A percentile compares a stretch with the other conserved stretches of the same genome.
phyloP scores from a whole-genome alignment of 192 early-diverging fungal genomes.

The Chytriomyces sp. region DNA sequence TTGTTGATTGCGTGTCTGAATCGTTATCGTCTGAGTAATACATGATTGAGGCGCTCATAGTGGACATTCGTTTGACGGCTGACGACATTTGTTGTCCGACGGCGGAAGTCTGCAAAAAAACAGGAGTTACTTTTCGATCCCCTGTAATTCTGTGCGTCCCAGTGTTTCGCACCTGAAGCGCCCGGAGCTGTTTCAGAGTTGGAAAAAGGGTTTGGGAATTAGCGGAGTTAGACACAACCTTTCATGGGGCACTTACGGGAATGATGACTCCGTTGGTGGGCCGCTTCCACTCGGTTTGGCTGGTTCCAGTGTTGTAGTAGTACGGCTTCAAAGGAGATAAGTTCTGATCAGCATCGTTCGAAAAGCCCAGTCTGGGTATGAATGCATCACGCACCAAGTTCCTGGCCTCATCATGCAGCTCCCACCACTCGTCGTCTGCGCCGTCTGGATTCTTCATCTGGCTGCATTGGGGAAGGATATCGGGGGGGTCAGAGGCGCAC shows the following conservation, averaged over 20 bases:
- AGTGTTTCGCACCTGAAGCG: constrained; percentile 48
- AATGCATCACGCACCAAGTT: constrained; percentile 54
- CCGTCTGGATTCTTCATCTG: constrained; percentile 65
- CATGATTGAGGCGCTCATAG: constrained; percentile 24
- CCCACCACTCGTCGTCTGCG: constrained; percentile 96
- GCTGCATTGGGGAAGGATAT: not conserved
- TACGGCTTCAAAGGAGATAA: constrained; percentile 62
- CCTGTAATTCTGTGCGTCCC: not conserved
- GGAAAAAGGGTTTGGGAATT: too few relatives aligned
- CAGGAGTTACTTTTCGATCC: too few relatives aligned
- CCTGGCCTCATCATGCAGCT: constrained; percentile 85
- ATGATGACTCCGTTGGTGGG: constrained; percentile 76
- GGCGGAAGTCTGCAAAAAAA: constrained; percentile 60
- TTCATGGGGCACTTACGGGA: constrained; percentile 55
- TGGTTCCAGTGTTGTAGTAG: constrained; percentile 89
- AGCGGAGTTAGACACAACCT: too few relatives aligned
- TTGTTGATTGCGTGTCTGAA: not conserved
- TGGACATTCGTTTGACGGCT: constrained; percentile 47
- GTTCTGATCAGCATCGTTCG: not conserved
- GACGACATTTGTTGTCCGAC: constrained; percentile 81
- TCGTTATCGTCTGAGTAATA: constrained; percentile 19
- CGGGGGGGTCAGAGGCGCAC: not conserved
- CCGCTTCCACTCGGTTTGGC: constrained; percentile 85
- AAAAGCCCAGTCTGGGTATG: not conserved
- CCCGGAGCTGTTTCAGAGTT: constrained; percentile 40